phyloP scores from a whole-genome alignment of 495 filamentous ascomycete species.

The Pyronema domesticum region DNA sequence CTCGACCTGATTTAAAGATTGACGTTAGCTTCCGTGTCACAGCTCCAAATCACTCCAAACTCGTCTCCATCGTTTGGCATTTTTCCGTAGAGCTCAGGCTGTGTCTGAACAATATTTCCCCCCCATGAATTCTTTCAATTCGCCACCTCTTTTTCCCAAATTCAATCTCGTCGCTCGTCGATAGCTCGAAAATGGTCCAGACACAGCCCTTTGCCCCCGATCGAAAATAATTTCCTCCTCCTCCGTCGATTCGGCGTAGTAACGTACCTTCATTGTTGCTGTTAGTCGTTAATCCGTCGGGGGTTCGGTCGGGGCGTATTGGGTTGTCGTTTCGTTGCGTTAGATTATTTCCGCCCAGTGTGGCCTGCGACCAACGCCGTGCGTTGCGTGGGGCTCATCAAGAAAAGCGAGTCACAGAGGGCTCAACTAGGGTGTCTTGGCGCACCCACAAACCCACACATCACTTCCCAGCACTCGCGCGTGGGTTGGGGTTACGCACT shows the following conservation, averaged over 20 bases:
- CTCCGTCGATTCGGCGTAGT: neutral
- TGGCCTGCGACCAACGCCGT: neutral
- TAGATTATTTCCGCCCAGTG: neutral
- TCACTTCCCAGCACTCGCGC: neutral
- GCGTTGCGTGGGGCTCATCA: neutral
- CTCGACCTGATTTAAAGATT: slow-evolving; percentile 14
- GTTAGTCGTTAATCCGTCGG: slow-evolving; percentile 17
- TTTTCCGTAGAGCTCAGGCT: neutral
- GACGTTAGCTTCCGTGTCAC: slow-evolving; percentile 8
- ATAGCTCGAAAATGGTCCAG: slow-evolving; percentile 4
- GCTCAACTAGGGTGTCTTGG: neutral
- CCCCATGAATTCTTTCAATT: neutral
- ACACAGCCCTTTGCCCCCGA: slow-evolving; percentile 6
- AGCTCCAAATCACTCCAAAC: neutral
- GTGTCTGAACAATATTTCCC: slow-evolving; percentile 1
- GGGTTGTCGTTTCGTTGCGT: slow-evolving; percentile 8
- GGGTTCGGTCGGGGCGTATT: slow-evolving; percentile 3
- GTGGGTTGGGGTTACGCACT: neutral
- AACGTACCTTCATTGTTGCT: slow-evolving; percentile 25
- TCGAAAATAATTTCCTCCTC: slow-evolving; percentile 1
- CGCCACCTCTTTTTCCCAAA: neutral
- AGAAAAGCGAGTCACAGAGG: slow-evolving; percentile 1
- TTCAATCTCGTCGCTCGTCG: neutral
- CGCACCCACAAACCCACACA: neutral
- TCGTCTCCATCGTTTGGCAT: neutral